Evolutionary conservation across 1,284 basidiomycete genomes (phyloP), one percentile per base, ranked within the genome.

Genomic region (Cutaneotrichosporon curvatum): DNA sequence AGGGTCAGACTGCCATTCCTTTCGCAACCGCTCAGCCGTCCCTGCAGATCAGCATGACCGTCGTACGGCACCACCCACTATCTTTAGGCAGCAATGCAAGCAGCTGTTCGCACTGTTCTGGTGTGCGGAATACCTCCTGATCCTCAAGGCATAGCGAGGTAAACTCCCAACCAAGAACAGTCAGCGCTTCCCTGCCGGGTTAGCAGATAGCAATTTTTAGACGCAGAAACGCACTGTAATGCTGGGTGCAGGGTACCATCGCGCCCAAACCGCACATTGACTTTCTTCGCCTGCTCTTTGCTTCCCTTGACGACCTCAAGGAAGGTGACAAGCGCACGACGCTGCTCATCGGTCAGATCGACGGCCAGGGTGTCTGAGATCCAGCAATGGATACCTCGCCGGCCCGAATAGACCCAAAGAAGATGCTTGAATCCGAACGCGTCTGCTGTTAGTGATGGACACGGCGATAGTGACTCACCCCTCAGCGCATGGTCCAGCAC

Each of bases 371-470:
- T 75, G 69, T 99, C 94, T 6, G 88, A 92, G 52, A 99, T 83
- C 94, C 94, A 99, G 67, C 91, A 80, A 76, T 98, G 94, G 60
- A 98, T 98, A 58, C 95, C 94, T 73, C 94, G 85, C 37, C 94
- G 84, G 54, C 94, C 94, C 14, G 95, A 98, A 71, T 97, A 99
- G 20, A 98, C 92, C 95, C 95, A 99, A 14, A 99, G 76, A 22
- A 98, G 77, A 62, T 80, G 79, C 47, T 72, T 64, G 66, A 75
- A 80, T 2, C 90, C 92, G 67, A 91, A 95, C 54, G 92, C 85
- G 14, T 73, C 72, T 74, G 52, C 1, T 7, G 18, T 37, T 63
- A 63, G 49, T 16, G n/a, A 9, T 16, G 16, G 8, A 9, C 32
- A 14, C 6, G 11, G 32, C 28, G 14, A 6, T 7, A 16, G 18